These are phyloP conservation scores for Penicillium taxi DNA, from an alignment of 495 filamentous ascomycete genomes.

Conservation along the genomic window DNA sequence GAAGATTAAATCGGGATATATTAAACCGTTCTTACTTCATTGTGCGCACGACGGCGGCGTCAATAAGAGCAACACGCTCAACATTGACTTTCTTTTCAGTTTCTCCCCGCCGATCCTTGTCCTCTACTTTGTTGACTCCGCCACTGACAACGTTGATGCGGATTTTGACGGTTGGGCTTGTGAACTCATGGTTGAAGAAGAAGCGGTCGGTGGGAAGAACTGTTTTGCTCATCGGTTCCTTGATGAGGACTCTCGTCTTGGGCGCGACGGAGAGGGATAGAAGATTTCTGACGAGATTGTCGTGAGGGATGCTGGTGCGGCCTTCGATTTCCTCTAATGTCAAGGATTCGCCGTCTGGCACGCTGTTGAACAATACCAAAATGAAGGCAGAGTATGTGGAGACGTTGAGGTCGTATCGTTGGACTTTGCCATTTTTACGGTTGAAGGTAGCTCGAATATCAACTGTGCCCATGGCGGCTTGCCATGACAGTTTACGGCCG, in stretches of 20 bases:
- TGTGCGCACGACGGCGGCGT: constrained; percentile 85
- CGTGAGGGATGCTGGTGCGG: constrained; percentile 68
- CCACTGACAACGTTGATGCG: constrained; percentile 68
- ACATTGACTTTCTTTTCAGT: constrained; percentile 86
- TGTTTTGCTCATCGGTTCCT: constrained; percentile 75
- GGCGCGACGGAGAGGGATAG: constrained; percentile 80
- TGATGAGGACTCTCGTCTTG: constrained; percentile 72
- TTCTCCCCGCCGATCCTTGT: constrained; percentile 69
- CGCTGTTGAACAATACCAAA: constrained; percentile 79
- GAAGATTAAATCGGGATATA: no score
- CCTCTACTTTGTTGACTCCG: constrained; percentile 74
- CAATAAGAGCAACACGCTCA: constrained; percentile 65
- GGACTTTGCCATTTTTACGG: constrained; percentile 61
- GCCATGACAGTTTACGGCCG: constrained; percentile 83
- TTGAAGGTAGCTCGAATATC: constrained; percentile 78
- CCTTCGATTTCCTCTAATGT: constrained; percentile 81
- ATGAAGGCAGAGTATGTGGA: constrained; percentile 91
- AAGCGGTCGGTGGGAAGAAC: constrained; percentile 77
- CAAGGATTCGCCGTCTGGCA: constrained; percentile 54
- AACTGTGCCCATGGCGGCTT: constrained; percentile 70
- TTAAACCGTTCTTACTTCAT: constrained; percentile 99
- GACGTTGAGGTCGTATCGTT: constrained; percentile 83
- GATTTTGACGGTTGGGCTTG: constrained; percentile 74
- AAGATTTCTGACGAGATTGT: constrained; percentile 74
- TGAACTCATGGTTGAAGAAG: constrained; percentile 75